These are phyloP conservation scores for Tilletia walkeri DNA, from an alignment of 1,284 basidiomycete genomes.

Conservation along the genomic window DNA sequence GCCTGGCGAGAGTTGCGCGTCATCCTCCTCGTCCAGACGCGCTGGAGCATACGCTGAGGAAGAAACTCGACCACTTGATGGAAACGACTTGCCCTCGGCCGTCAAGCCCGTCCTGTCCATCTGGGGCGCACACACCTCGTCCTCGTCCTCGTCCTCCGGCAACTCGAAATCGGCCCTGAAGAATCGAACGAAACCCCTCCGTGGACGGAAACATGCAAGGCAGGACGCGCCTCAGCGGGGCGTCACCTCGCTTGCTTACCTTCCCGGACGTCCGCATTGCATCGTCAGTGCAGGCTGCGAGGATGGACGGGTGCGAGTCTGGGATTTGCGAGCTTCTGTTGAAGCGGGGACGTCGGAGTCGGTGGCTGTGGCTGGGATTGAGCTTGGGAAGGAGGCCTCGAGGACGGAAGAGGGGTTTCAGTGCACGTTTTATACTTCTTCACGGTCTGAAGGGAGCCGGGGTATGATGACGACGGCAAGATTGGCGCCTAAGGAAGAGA, in stretches of 20 bases:
- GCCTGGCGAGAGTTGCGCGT: background rate
- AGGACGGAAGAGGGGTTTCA: no score
- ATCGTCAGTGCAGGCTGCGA: constrained; percentile 44
- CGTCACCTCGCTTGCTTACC: constrained; percentile 43
- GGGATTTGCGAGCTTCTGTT: constrained; percentile 42
- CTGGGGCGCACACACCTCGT: constrained; percentile 36
- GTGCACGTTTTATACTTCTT: no score
- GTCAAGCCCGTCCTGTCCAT: constrained; percentile 38
- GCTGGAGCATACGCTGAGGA: no score
- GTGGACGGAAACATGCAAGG: constrained; percentile 1
- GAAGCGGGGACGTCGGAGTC: no score
- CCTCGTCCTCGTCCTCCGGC: background rate
- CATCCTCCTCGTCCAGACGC: no score
- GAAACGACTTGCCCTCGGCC: constrained; percentile 1
- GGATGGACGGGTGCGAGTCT: constrained; percentile 47
- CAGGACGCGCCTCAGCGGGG: constrained; percentile 26
- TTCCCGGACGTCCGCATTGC: constrained; percentile 33
- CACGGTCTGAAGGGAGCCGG: background rate
- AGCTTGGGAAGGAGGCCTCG: no score
- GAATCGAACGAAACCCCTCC: constrained; percentile 19
- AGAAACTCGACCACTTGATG: background rate
- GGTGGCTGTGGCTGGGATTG: no score
- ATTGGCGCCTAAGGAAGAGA: background rate
- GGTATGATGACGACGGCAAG: background rate
- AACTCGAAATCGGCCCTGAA: constrained; percentile 3